Conservation (phyloP, 176 grass and related monocot genomes). For the Triticum timopheevii region DNA sequence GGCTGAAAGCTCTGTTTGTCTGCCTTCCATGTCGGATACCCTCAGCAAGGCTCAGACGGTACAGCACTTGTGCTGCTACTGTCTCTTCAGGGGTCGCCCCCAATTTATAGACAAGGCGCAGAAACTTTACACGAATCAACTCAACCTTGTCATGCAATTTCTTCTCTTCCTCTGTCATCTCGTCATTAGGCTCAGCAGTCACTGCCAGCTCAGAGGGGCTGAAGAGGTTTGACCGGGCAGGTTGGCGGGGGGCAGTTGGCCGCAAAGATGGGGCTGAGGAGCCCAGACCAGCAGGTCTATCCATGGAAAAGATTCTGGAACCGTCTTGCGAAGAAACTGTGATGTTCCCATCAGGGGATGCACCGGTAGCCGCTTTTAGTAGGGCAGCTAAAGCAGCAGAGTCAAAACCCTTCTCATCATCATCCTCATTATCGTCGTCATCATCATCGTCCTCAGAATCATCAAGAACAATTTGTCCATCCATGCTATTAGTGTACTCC, state of each 20-base stretch:
- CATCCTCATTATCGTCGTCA: constrained; percentile 64
- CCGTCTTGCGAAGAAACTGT: constrained; percentile 60
- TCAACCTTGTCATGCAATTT: constrained; percentile 89
- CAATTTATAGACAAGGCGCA: constrained; percentile 73
- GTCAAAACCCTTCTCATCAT: constrained; percentile 62
- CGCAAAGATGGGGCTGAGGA: constrained; percentile 59
- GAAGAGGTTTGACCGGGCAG: constrained; percentile 46
- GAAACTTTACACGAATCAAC: constrained; percentile 74
- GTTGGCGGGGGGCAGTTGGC: constrained; percentile 41
- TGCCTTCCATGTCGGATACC: constrained; percentile 74
- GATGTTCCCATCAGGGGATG: constrained; percentile 50
- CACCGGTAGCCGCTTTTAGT: constrained; percentile 69
- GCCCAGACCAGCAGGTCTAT: constrained; percentile 70
- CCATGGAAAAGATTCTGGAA: constrained; percentile 58
- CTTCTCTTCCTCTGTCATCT: constrained; percentile 80
- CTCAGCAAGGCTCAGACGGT: constrained; percentile 73
- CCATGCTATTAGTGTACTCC: constrained; percentile 49
- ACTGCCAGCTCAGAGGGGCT: constrained; percentile 44
- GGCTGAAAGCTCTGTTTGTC: constrained; percentile 53
- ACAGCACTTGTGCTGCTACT: constrained; percentile 70
- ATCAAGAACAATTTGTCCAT: constrained; percentile 62
- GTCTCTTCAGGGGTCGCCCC: constrained; percentile 71
- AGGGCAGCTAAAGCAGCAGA: constrained; percentile 65
- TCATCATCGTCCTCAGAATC: constrained; percentile 70
- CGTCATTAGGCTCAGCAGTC: constrained; percentile 48